Base-by-base conservation (phyloP, 2,329 filamentous ascomycete species). In the Paraphaeosphaeria sporulosa region DNA sequence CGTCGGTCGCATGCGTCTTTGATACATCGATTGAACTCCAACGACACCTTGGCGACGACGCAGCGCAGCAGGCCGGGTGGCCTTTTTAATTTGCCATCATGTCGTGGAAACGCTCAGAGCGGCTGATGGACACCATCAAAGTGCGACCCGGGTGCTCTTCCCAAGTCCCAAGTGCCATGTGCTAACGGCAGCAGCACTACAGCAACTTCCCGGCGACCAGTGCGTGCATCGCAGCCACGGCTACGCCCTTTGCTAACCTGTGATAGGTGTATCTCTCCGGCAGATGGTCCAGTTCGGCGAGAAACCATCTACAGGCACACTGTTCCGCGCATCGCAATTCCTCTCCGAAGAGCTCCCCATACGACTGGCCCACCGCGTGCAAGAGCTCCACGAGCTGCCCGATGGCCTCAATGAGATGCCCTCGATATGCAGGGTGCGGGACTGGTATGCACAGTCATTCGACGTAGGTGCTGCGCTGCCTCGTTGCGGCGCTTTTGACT, bases 251-350 rank as follows among this genome's bases (percentile, higher is more conserved):
- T 51, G 68, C 68, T 76, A 57, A 74, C 61, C 25, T 47, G 10
- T 30, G 5, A 58, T 3, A 76, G 75, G 75, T 67, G 76, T 79
- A 72, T 97, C 94, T 78, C 85, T 99, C 80, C 88, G 95, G 78
- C 95, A 99, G 85, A 99, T 99, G 95, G 94, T 98, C 60, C 94
- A 98, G 80, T 98, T 98, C 79, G 94, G 94, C 76, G 93, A 97
- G 83, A 92, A 89, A 78, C 94, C 94, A 55, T 97, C 94, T 17
- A 92, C 74, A 55, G 94, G 94, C 68, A 99, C 95, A 55, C 85
- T 99, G 58, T 99, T 98, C 82, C 92, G 94, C 77, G 95, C 95
- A 55, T 98, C 95, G 27, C 95, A 98, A 82, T 99, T 99, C 81
- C 89, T 99, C 60, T 95, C 94, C 72, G 95, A 99, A 83, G 95